Base-by-base conservation (phyloP, 164 flowering plant genomes). In the Vitis cinerea region DNA sequence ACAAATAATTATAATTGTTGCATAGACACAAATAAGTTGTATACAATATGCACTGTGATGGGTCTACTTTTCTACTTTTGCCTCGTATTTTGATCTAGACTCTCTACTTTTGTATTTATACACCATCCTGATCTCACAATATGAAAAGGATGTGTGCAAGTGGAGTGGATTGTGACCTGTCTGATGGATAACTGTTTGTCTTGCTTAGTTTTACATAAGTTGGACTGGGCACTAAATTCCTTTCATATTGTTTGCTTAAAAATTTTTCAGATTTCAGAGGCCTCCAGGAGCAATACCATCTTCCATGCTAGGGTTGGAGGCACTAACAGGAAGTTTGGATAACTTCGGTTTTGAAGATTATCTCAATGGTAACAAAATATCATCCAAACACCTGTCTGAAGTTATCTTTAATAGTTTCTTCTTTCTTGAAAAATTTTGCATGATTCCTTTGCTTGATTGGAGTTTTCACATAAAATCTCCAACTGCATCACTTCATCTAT, bases 231-330 rank as follows among this genome's bases (percentile, higher is more conserved):
- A 16, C 13, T 17, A 19, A 64, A 48, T 53, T 15, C 16, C 3
- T 16, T 52, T 3, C 30, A 19, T 8, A 9, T 63, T 63, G 14
- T 73, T 23, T 60, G 0, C 17, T 67, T 50, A 19, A 7, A 27
- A 61, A 9, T 0, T 37, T 59, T 78, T 64, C 85, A 96, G 98
- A 73, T 93, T 90, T 75, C 97, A 91, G 82, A 90, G 98, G 83
- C 97, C 95, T 65, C 82, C 88, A 11, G 98, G 98, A 50, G 85
- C 87, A 58, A 81, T 95, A 74, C 81, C 93, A 59, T 95, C 99
- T 51, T 91, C 98, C 37, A 88, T 89, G 91, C 82, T 95, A 4
- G 99, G 99, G 11, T 77, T 87, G 68, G 99, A 95, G 69, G 91
- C 97, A 59, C 11, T 85, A 57, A 87, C 89, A n/a, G 99, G 99